Percentiles rank a stretch among this genome's conserved stretches.
Conservation (phyloP, 441 rosid genomes). For the Gossypium trilobum region DNA sequence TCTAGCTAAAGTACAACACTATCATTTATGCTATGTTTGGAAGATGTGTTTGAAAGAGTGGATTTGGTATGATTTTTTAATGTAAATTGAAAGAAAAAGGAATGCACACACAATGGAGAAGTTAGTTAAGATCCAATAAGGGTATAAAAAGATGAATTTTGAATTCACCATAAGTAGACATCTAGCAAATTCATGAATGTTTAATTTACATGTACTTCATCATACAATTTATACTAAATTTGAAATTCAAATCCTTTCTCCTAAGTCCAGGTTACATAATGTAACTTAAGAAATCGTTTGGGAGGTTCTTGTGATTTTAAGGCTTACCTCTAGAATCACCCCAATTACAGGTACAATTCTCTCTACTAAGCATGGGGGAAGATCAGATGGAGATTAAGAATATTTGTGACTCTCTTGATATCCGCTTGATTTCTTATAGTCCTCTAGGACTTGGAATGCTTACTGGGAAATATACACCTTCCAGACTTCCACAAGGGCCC, state of each 20-base stretch:
- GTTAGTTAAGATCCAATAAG: neutral
- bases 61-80: too few species aligned
- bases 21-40: too few species aligned
- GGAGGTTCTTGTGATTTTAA: neutral
- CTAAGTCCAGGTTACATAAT: neutral
- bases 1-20: too few species aligned
- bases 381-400: slow-evolving; percentile 58
- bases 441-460: slow-evolving; percentile 95
- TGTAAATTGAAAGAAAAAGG: too few species aligned
- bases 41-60: too few species aligned
- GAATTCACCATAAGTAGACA: neutral
- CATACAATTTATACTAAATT: neutral
- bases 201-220: neutral
- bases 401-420: slow-evolving; percentile 55
- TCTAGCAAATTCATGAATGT: neutral
- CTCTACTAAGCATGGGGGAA: slow-evolving; percentile 70
- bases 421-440: slow-evolving; percentile 70
- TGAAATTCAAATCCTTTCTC: neutral
- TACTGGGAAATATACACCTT: slow-evolving; percentile 70
- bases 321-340: neutral
- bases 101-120: too few species aligned
- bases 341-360: slow-evolving; percentile 60
- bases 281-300: neutral
- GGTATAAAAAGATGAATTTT: neutral
- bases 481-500: slow-evolving; percentile 69